Percentiles rank a stretch among this genome's conserved stretches.
Evolutionary conservation across 2,329 filamentous ascomycete genomes (phyloP).

Genomic region (Peltaster fructicola): DNA sequence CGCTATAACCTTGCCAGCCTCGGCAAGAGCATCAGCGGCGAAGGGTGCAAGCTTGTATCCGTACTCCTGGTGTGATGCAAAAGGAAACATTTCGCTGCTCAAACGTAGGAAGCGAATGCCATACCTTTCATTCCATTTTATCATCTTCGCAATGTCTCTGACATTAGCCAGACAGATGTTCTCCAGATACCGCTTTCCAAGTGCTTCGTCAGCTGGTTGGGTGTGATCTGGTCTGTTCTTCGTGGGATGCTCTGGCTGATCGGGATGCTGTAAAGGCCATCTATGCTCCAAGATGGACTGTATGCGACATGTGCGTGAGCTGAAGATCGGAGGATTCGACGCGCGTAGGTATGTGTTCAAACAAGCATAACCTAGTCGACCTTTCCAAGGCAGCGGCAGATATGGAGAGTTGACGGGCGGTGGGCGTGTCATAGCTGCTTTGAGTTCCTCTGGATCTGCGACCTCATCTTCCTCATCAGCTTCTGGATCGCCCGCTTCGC

Average conservation of each 20-base stretch:
- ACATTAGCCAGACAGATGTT: constrained; percentile 65
- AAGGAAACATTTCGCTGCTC: constrained; percentile 93
- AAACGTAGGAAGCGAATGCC: constrained; percentile 83
- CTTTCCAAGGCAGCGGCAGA: constrained; percentile 78
- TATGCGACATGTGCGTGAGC: constrained; percentile 79
- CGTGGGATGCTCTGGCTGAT: constrained; percentile 58
- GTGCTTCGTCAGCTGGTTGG: constrained; percentile 45
- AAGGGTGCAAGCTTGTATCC: constrained; percentile 76
- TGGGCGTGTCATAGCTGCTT: constrained; percentile 41
- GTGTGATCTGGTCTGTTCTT: constrained; percentile 73
- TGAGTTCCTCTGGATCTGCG: constrained; percentile 38
- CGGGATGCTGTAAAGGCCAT: constrained; percentile 59
- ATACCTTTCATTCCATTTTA: constrained; percentile 83
- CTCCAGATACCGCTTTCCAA: constrained; percentile 59
- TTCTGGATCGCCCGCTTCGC: constrained; percentile 30
- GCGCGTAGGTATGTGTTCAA: constrained; percentile 79
- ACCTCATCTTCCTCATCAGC: constrained; percentile 32
- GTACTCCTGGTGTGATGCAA: constrained; percentile 73
- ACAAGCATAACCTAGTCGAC: constrained; percentile 78
- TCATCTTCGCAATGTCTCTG: constrained; percentile 65
- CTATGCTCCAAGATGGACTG: constrained; percentile 79
- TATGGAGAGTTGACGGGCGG: constrained; percentile 70
- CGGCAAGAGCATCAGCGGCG: constrained; percentile 57
- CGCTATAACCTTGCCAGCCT: constrained; percentile 59
- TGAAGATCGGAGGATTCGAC: constrained; percentile 71